Conservation (phyloP, 208 protist genomes). For the Trichomonas vaginalis region DNA sequence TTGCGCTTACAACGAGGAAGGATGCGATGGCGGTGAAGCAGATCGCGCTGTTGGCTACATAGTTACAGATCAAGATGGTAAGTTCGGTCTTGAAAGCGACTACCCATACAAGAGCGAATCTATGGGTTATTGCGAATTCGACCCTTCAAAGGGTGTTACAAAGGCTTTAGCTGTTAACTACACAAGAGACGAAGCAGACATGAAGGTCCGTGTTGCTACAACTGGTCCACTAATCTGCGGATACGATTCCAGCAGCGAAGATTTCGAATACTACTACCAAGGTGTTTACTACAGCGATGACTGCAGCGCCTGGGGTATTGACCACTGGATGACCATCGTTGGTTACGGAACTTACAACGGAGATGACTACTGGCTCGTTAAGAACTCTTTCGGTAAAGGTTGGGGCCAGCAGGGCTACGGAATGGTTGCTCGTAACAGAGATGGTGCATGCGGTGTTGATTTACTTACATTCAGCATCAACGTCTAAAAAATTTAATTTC, state of each 20-base stretch:
- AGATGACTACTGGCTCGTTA: not conserved
- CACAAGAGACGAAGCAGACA: not conserved
- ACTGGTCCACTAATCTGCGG: not conserved
- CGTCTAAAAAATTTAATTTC: no score
- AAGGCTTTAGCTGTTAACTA: not conserved
- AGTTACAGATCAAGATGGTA: not conserved
- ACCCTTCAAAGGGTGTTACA: not conserved
- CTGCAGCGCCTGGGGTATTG: not conserved
- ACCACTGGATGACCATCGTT: not conserved
- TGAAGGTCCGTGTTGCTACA: not conserved
- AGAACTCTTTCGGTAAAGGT: not conserved
- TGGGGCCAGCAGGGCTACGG: not conserved
- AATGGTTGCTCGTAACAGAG: not conserved
- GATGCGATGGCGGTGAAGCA: not conserved
- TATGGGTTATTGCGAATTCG: not conserved
- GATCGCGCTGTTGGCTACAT: not conserved
- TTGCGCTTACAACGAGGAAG: not conserved
- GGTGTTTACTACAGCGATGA: not conserved
- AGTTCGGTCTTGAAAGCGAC: not conserved
- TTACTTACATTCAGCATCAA: no score
- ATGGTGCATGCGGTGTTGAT: not conserved
- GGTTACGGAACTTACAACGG: not conserved
- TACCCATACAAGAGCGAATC: not conserved
- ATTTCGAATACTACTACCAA: not conserved
- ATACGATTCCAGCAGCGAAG: not conserved